Evolutionary conservation across 495 filamentous ascomycete genomes (phyloP), one percentile per base, ranked within the genome.

Genomic region (Podospora bellae-mahoneyi): DNA sequence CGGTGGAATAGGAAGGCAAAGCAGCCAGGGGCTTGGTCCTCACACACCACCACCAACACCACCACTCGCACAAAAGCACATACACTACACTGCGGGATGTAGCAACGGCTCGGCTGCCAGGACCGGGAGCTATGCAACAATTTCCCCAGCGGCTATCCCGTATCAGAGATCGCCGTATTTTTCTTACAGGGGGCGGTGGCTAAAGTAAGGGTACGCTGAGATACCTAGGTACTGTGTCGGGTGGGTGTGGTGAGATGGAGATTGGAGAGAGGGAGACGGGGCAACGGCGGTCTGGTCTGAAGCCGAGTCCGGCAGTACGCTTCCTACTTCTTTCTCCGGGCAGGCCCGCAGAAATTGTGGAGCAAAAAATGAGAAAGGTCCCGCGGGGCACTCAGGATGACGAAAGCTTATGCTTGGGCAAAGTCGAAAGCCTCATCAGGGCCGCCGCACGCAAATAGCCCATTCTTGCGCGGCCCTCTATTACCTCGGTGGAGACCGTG

Each of bases 291-390:
- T 54, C 48, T 72, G 39, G 39, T 64, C 62, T 67, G 66, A 69
- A 67, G 73, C 71, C 70, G 71, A 73, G 70, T 69, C 72, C 68
- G 69, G 64, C 20, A 48, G 9, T 10, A 48, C 39, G 39, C 72
- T 70, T 71, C 69, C 70, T 73, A 73, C 60, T 73, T 76, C 74
- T 76, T 76, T 71, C 68, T 69, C 74, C 71, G 71, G 67, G 64
- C 59, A 61, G 30, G 20, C 19, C 23, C 26, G 59, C 23, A 54
- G 56, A 19, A 64, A 48, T 0, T 48, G 67, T 68, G 71, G 68
- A 67, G 65, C 59, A 66, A 18, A 61, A 66, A 18, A 61, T 28
- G 59, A 53, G 28, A 56, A n/a, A 23, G 34, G 9, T 28, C 62
- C 19, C 55, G 30, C 54, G 32, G 53, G 23, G 23, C 23, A 1